These are phyloP conservation scores for Globisporangium radiosum DNA, from an alignment of 352 stramenopile genomes.

Conservation along the genomic window DNA sequence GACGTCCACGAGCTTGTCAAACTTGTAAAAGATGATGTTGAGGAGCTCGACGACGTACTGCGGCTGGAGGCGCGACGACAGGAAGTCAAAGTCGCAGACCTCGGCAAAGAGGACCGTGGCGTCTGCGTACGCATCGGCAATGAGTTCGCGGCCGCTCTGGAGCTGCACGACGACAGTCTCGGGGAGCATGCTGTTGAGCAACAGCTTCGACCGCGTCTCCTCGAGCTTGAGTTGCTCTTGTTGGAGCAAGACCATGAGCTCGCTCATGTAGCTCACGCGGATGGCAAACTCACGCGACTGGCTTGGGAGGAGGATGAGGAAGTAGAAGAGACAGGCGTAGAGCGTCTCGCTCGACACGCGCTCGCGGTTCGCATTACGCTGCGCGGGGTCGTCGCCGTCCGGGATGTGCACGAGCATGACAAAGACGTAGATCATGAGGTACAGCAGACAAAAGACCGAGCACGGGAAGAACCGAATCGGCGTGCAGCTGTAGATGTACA, in stretches of 20 bases:
- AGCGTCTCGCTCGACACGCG: constrained; percentile 64
- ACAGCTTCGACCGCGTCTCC: constrained; percentile 63
- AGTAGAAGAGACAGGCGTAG: constrained; percentile 77
- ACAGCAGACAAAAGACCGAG: constrained; percentile 57
- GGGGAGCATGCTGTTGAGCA: constrained; percentile 82
- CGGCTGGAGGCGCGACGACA: constrained; percentile 66
- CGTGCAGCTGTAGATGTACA: constrained; percentile 82
- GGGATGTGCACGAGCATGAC: constrained; percentile 68
- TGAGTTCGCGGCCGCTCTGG: constrained; percentile 69
- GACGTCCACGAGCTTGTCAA: constrained; percentile 82
- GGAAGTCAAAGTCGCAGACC: constrained; percentile 83
- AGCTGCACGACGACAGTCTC: constrained; percentile 72
- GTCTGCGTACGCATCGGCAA: constrained; percentile 73
- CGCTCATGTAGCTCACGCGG: constrained; percentile 80
- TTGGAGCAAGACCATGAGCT: constrained; percentile 77
- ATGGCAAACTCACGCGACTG: constrained; percentile 79
- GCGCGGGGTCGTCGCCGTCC: constrained; percentile 16
- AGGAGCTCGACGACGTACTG: constrained; percentile 85
- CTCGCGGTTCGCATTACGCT: constrained; percentile 25
- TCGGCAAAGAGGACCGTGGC: constrained; percentile 77
- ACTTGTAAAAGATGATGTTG: constrained; percentile 88
- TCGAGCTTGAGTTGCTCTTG: constrained; percentile 79
- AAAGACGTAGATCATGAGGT: constrained; percentile 62
- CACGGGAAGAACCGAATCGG: constrained; percentile 78
- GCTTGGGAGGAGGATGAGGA: constrained; percentile 70